Percentiles rank a stretch among this genome's conserved stretches.
phyloP scores from a whole-genome alignment of 306 rosid genomes.

The Pterocarpus santalinus region DNA sequence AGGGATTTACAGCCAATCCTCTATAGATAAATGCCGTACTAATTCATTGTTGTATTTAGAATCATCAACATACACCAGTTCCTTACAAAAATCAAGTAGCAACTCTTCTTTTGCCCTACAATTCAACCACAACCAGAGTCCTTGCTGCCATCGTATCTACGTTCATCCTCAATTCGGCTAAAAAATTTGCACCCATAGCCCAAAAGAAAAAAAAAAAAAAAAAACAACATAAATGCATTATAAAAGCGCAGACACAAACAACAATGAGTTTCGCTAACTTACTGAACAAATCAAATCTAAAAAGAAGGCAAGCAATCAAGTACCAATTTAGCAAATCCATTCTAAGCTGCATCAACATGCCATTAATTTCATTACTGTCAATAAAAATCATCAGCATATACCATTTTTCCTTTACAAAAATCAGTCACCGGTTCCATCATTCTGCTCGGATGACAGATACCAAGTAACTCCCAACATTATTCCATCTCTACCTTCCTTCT shows the following conservation, averaged over 20 bases:
- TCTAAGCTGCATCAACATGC: background rate
- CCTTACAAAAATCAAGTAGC: no score
- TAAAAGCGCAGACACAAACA: background rate
- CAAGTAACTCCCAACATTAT: background rate
- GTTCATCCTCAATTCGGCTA: background rate
- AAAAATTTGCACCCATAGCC: background rate
- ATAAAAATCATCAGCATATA: constrained; percentile 17
- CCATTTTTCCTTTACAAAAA: constrained; percentile 27
- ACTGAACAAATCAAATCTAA: background rate
- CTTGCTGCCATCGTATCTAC: background rate
- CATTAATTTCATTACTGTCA: background rate
- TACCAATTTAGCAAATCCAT: background rate
- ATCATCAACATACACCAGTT: background rate
- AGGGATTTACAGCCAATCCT: background rate
- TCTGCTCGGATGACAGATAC: background rate
- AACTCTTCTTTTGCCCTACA: background rate
- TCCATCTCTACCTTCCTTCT: background rate
- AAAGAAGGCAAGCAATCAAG: background rate
- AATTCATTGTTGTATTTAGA: constrained; percentile 12
- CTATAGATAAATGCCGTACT: background rate
- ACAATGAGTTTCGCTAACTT: background rate
- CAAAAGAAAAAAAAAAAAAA: background rate
- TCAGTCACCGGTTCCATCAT: background rate
- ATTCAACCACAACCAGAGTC: background rate
- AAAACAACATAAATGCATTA: background rate